Evolutionary conservation across 2,329 filamentous ascomycete genomes (phyloP).

Genomic region (Penicillium sp.): DNA sequence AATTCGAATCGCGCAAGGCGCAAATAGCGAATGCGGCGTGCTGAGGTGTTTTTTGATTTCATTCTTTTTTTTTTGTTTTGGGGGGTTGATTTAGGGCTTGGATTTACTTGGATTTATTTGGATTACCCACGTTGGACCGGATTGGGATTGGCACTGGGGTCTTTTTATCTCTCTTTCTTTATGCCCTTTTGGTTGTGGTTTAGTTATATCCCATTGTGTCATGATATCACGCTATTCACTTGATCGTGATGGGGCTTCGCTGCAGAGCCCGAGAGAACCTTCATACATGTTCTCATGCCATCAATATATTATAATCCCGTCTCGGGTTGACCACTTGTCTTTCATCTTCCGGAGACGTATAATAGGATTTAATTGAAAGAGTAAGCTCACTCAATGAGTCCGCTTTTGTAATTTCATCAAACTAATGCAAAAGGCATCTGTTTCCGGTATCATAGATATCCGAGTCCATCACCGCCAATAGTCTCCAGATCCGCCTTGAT

Average conservation of each 20-base stretch:
- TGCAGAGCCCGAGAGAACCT: background rate
- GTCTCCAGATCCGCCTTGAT: slow-evolving; percentile 62
- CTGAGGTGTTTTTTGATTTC: slow-evolving; percentile 6
- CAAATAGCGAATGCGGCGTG: slow-evolving; percentile 12
- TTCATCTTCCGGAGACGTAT: background rate
- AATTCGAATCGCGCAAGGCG: slow-evolving; percentile 7
- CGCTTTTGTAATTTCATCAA: background rate
- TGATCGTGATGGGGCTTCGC: background rate
- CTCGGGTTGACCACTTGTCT: background rate
- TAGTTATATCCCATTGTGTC: slow-evolving; percentile 23
- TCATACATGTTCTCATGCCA: slow-evolving; percentile 1
- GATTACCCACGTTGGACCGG: background rate
- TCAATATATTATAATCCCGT: slow-evolving; percentile 8
- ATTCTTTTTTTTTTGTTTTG: background rate
- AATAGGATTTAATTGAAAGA: background rate
- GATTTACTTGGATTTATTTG: background rate
- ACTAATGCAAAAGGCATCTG: background rate
- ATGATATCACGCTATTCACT: slow-evolving; percentile 22
- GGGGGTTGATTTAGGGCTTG: background rate
- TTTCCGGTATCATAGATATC: slow-evolving; percentile 27
- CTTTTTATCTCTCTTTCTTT: background rate
- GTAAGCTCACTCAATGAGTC: background rate
- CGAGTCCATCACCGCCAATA: slow-evolving; percentile 56
- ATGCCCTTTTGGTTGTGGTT: slow-evolving; percentile 3
- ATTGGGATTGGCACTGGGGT: background rate